Evolutionary conservation across 257 asterid genomes (phyloP).

Genomic region (Voacanga thouarsii): DNA sequence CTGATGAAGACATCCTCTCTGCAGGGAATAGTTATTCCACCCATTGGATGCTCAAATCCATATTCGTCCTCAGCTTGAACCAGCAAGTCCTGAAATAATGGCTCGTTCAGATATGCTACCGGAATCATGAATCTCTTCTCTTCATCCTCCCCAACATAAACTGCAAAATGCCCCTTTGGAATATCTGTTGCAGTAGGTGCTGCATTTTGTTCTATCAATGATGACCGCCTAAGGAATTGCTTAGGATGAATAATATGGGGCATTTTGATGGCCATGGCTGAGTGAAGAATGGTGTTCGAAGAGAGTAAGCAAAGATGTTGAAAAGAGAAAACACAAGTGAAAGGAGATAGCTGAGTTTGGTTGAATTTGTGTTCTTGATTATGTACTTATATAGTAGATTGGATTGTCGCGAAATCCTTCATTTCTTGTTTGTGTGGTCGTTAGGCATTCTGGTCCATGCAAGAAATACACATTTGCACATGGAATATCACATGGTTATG

Average conservation of each 20-base stretch:
- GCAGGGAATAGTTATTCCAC: slow-evolving; percentile 6
- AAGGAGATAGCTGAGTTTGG: slow-evolving; percentile 4
- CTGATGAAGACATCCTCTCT: not conserved
- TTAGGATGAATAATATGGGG: not conserved
- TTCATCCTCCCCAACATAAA: slow-evolving; percentile 3
- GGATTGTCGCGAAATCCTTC: too few species aligned
- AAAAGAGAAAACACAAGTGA: not conserved
- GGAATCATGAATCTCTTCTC: not conserved
- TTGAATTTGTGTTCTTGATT: not conserved
- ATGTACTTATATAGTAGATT: slow-evolving; percentile 1
- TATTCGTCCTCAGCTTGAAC: slow-evolving; percentile 8
- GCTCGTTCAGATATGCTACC: not conserved
- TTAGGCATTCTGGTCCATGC: too few species aligned
- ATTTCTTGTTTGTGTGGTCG: too few species aligned
- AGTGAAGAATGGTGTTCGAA: not conserved
- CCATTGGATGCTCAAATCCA: slow-evolving; percentile 13
- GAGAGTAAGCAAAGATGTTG: not conserved
- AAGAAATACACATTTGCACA: not conserved
- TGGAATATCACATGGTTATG: not conserved
- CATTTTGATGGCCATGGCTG: not conserved
- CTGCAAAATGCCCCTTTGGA: slow-evolving; percentile 4
- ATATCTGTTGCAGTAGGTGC: not conserved
- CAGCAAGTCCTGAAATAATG: not conserved
- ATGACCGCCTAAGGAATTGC: not conserved
- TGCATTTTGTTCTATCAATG: not conserved